These are phyloP conservation scores for Gnomoniopsis smithogilvyi DNA, from an alignment of 2,329 filamentous ascomycete genomes.

Conservation along the genomic window DNA sequence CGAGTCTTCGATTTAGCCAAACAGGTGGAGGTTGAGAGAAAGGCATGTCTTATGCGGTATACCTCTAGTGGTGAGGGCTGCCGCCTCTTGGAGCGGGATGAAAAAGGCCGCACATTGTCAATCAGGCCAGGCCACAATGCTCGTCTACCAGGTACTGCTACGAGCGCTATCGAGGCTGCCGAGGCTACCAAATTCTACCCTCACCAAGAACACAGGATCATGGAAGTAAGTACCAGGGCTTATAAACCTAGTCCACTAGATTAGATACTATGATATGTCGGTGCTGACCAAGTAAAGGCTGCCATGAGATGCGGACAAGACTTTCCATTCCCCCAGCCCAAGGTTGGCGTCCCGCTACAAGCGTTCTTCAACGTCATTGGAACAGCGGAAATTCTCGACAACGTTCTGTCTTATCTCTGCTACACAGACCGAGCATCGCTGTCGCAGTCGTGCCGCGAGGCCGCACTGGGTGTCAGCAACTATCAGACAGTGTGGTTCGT, in stretches of 20 bases:
- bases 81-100: neutral
- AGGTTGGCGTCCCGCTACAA: neutral
- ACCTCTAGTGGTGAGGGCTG: neutral
- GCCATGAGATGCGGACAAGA: neutral
- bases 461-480: neutral
- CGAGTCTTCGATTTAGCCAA: neutral
- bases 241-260: neutral
- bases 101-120: neutral
- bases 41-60: neutral
- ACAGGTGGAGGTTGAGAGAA: neutral
- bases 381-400: constrained; percentile 24
- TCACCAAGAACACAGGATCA: neutral
- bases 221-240: neutral
- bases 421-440: neutral
- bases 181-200: neutral
- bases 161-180: neutral
- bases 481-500: constrained; percentile 9
- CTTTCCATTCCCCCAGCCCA: neutral
- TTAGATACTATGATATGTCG: neutral
- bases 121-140: neutral
- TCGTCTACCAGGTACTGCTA: neutral
- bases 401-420: neutral
- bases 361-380: neutral
- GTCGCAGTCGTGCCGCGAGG: neutral
- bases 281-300: neutral